Conservation (phyloP, 2,329 filamentous ascomycete genomes). For the Aspergillus spinulosporus region DNA sequence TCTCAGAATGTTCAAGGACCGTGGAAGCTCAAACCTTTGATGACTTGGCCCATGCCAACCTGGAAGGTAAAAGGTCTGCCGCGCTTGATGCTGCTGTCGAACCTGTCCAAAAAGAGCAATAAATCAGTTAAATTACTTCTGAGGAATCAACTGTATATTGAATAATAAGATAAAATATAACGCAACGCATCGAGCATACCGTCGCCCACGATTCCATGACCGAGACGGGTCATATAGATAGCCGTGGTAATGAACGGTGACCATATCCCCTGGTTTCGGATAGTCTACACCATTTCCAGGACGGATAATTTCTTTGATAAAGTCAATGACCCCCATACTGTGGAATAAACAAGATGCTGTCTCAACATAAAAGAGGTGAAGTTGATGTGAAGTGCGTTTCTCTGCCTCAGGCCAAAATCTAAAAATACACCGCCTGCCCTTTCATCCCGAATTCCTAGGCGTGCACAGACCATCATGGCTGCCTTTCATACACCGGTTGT, state of each 20-base stretch:
- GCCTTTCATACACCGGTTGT: no score
- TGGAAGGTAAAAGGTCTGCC: constrained; percentile 23
- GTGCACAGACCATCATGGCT: no score
- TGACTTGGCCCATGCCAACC: constrained; percentile 22
- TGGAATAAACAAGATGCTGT: neutral
- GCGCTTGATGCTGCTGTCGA: constrained; percentile 24
- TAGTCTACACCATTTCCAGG: constrained; percentile 24
- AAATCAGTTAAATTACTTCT: no score
- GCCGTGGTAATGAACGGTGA: constrained; percentile 25
- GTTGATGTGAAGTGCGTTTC: neutral
- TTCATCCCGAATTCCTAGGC: neutral
- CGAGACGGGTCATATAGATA: constrained; percentile 24
- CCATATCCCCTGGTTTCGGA: constrained; percentile 21
- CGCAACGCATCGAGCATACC: constrained; percentile 9
- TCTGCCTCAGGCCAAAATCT: neutral
- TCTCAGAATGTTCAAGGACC: neutral
- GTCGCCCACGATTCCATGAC: constrained; percentile 21
- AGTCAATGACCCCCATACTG: constrained; percentile 23
- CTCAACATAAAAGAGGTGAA: neutral
- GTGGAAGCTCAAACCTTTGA: constrained; percentile 16
- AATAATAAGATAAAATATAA: neutral
- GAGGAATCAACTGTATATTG: no score
- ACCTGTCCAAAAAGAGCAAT: constrained; percentile 7
- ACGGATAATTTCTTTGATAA: constrained; percentile 24
- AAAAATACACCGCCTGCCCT: neutral